These are phyloP conservation scores for Mycena rosella DNA, from an alignment of 768 basidiomycete genomes.

Conservation along the genomic window DNA sequence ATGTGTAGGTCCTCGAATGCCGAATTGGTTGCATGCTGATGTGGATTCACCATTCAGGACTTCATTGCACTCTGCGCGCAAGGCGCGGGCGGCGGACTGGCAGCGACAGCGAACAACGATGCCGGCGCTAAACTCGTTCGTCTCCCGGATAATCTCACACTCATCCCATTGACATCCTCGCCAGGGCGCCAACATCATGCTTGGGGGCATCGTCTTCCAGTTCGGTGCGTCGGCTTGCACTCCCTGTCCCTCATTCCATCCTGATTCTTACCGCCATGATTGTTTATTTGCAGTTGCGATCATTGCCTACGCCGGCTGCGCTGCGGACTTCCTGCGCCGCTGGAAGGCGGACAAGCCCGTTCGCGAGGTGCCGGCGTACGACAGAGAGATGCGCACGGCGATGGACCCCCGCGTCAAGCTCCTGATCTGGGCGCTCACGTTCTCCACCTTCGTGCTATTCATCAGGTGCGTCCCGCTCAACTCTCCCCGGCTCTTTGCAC, in stretches of 20 bases:
- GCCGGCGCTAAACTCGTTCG: slow-evolving; percentile 3
- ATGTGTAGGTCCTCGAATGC: slow-evolving; percentile 40
- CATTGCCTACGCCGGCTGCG: slow-evolving; percentile 54
- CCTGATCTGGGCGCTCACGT: slow-evolving; percentile 51
- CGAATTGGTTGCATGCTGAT: slow-evolving; percentile 46
- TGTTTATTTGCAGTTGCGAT: slow-evolving; percentile 53
- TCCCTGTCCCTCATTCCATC: neutral
- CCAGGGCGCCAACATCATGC: slow-evolving; percentile 52
- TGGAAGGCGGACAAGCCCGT: slow-evolving; percentile 53
- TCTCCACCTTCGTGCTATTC: slow-evolving; percentile 58
- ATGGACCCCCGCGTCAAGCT: slow-evolving; percentile 21
- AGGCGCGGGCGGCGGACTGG: slow-evolving; percentile 18
- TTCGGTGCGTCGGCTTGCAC: slow-evolving; percentile 54
- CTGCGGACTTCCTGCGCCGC: slow-evolving; percentile 61
- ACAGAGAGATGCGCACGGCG: slow-evolving; percentile 27
- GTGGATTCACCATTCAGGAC: slow-evolving; percentile 20
- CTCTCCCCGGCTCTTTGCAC: neutral
- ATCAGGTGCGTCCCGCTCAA: slow-evolving; percentile 54
- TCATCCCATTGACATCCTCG: neutral
- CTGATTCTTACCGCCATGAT: slow-evolving; percentile 43
- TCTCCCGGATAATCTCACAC: slow-evolving; percentile 41
- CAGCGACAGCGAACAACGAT: slow-evolving; percentile 19
- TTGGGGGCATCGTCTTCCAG: slow-evolving; percentile 74
- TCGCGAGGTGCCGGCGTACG: slow-evolving; percentile 32
- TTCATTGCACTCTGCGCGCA: slow-evolving; percentile 23